Conservation (phyloP, 768 basidiomycete species). For the Arthromyces matolae region DNA sequence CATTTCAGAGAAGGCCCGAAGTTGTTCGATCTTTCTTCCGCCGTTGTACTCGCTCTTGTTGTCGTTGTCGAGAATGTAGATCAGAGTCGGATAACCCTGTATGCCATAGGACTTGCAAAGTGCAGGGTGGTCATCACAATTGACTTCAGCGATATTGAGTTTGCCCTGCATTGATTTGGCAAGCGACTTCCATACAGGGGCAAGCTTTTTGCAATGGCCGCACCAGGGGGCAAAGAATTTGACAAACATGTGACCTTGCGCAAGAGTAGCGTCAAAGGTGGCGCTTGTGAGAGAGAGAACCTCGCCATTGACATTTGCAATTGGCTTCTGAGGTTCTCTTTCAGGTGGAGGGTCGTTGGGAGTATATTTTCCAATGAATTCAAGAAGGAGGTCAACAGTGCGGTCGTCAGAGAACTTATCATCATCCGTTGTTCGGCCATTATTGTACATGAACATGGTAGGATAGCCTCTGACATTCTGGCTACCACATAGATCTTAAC, state of each 20-base stretch:
- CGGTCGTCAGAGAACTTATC: conserved; percentile 55
- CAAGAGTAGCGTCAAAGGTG: conserved; percentile 37
- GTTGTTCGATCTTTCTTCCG: conserved; percentile 63
- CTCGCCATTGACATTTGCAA: conserved; percentile 34
- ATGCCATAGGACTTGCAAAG: conserved; percentile 69
- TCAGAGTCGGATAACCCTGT: conserved; percentile 79
- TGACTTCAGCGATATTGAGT: conserved; percentile 78
- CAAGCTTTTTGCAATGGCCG: conserved; percentile 94
- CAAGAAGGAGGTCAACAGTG: conserved; percentile 51
- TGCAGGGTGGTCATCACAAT: conserved; percentile 74
- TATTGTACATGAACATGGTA: conserved; percentile 64
- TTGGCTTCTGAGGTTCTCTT: conserved; percentile 17
- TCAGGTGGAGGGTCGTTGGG: conserved; percentile 5
- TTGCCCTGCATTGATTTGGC: conserved; percentile 66
- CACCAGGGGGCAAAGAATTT: conserved; percentile 95
- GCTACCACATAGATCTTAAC: conserved; percentile 74
- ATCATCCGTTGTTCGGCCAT: conserved; percentile 57
- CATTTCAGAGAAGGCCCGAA: conserved; percentile 73
- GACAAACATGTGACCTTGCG: conserved; percentile 45
- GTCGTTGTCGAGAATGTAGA: conserved; percentile 58
- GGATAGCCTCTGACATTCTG: conserved; percentile 74
- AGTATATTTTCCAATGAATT: conserved; percentile 49
- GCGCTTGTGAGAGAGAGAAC: conserved; percentile 33
- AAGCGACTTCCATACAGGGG: conserved; percentile 76
- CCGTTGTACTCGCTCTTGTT: conserved; percentile 72